Conservation (phyloP, 2,329 filamentous ascomycete species). For the Xylariaceae sp. region DNA sequence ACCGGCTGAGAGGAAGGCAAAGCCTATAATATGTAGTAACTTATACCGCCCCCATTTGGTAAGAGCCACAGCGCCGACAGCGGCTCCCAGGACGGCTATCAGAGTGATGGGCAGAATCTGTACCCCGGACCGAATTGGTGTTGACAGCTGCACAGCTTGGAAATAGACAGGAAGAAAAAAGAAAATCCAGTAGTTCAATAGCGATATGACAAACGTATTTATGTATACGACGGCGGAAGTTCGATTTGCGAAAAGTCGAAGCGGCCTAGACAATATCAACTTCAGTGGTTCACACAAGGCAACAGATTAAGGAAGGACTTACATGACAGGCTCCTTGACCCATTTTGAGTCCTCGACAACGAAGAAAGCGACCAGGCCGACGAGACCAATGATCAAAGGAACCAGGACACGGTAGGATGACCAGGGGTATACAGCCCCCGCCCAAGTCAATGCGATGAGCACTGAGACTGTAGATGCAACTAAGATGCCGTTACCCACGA, state of each 20-base stretch:
- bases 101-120: slow-evolving; percentile 19
- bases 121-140: slow-evolving; percentile 16
- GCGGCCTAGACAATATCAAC: background rate
- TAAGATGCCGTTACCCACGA: slow-evolving; percentile 14
- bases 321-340: background rate
- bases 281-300: too few relatives aligned
- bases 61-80: slow-evolving; percentile 14
- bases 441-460: slow-evolving; percentile 7
- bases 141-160: slow-evolving; percentile 30
- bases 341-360: background rate
- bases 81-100: background rate
- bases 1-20: slow-evolving; percentile 28
- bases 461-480: slow-evolving; percentile 10
- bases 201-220: slow-evolving; percentile 33
- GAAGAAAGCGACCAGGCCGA: slow-evolving; percentile 1
- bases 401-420: slow-evolving; percentile 5
- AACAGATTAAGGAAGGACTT: too few relatives aligned
- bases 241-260: slow-evolving; percentile 39
- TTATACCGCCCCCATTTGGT: slow-evolving; percentile 18
- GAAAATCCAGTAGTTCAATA: slow-evolving; percentile 32
- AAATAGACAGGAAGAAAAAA: slow-evolving; percentile 42
- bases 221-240: slow-evolving; percentile 31
- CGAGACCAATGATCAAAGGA: slow-evolving; percentile 10
- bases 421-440: slow-evolving; percentile 7
- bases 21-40: slow-evolving; percentile 22